phyloP scores from a whole-genome alignment of 306 rosid species.

The Rosa lucieae region DNA sequence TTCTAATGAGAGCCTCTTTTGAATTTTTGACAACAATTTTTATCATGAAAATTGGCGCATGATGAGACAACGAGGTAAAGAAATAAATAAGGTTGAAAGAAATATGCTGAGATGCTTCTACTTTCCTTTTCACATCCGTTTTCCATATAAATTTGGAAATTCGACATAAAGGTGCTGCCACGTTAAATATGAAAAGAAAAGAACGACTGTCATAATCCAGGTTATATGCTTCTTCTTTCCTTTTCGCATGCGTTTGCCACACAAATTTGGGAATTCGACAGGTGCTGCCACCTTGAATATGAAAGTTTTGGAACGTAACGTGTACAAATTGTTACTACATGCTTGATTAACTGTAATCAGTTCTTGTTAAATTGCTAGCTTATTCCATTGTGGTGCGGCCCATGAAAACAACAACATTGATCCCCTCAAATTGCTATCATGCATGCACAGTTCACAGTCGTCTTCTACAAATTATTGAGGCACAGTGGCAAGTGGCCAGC shows the following conservation, averaged over 20 bases:
- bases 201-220: too few relatives aligned
- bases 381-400: not conserved
- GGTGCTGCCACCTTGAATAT: not conserved
- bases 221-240: not conserved
- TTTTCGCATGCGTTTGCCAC: too few relatives aligned
- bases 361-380: not conserved
- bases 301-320: not conserved
- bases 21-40: too few relatives aligned
- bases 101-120: not conserved
- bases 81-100: not conserved
- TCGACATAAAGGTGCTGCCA: not conserved
- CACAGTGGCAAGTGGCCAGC: not conserved
- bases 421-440: not conserved
- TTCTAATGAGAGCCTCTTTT: too few relatives aligned
- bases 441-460: not conserved
- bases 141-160: too few relatives aligned
- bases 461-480: not conserved
- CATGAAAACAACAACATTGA: not conserved
- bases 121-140: too few relatives aligned
- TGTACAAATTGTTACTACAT: not conserved
- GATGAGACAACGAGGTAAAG: not conserved
- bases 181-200: not conserved
- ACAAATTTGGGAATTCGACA: not conserved
- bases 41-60: not conserved
- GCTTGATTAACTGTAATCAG: not conserved